A percentile compares a stretch with the other conserved stretches of the same genome.
These are phyloP conservation scores for Thalassiosira oceanica DNA, from an alignment of 352 stramenopile species.

Conservation along the genomic window DNA sequence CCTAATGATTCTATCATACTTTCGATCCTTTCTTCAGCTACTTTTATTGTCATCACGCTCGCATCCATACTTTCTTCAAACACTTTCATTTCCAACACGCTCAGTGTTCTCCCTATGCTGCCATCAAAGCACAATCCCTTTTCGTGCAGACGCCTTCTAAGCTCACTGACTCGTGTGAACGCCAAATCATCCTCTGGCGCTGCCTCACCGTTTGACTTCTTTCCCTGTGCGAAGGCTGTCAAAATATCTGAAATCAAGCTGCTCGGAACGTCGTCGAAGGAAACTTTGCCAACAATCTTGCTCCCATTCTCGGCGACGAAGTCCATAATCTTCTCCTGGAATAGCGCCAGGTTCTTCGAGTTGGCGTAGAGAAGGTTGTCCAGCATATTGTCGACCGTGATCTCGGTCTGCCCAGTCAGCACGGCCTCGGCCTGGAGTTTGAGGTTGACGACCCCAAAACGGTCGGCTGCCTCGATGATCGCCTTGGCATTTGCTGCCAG, in stretches of 20 bases:
- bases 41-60: too few species aligned
- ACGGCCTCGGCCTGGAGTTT: background rate
- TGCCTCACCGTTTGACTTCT: background rate
- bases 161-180: conserved; percentile 2
- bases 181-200: background rate
- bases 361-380: conserved; percentile 11
- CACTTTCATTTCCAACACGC: too few species aligned
- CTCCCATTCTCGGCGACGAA: conserved; percentile 4
- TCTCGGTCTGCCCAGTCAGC: background rate
- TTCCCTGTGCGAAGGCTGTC: background rate
- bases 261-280: background rate
- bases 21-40: too few species aligned
- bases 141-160: background rate
- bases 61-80: too few species aligned
- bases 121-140: conserved; percentile 13
- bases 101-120: too few species aligned
- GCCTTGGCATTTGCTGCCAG: background rate
- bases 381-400: conserved; percentile 4
- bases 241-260: background rate
- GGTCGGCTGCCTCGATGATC: background rate
- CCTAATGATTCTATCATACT: too few species aligned
- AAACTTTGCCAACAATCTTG: background rate
- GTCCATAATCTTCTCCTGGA: conserved; percentile 2
- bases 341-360: conserved; percentile 2
- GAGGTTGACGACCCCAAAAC: background rate